Base-by-base conservation (phyloP, 768 basidiomycete genomes). In the Pisolithus albus region DNA sequence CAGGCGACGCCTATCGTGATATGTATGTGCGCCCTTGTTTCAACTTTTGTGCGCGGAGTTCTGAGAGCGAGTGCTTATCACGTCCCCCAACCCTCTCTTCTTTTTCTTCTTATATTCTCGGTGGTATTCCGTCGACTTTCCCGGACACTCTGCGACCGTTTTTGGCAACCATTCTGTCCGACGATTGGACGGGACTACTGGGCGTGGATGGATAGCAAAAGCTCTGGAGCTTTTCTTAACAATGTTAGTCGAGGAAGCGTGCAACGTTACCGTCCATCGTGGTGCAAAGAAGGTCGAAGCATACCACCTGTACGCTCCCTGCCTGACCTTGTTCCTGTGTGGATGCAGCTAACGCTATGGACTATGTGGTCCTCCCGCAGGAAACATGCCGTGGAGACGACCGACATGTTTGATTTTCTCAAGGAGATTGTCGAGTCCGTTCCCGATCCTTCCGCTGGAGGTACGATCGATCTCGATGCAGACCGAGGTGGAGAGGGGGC, bases 1-100 rank as follows among this genome's bases (percentile, higher is more conserved):
- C 91, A 93, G 65, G 93, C 92, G 24, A 95, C 94, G 4, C 95
- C 95, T 1, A 80, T 97, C 53, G 90, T 97, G 52, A 96, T 98
- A 61, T 98, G 95, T 96, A 62, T 67, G 91, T 79, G 3, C 28
- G 26, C 45, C 30, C 28, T 46, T 34, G 28, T 23, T 44, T 44
- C 28, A 24, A 39, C 36, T 43, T 19, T 15, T 28, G 5, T 26
- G 23, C 34, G 30, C 46, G 18, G n/a, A 11, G 32, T 6, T 34
- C 46, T 47, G 18, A 47, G 21, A 11, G 11, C 13, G 34, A 34
- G 11, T 34, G 34, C 11, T 15, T 34, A 34, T 34, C 11, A 34
- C 11, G 34, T 34, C 11, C 4, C 4, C 13, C 11, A 34, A 5
- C 11, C 11, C 32, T 34, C 11, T 15, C 8, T 32, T 32, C 26